Percentiles rank a stretch among this genome's conserved stretches.
Evolutionary conservation across 805 yeast species (phyloP).

Genomic region (Saccharomyces kudriavzevii): DNA sequence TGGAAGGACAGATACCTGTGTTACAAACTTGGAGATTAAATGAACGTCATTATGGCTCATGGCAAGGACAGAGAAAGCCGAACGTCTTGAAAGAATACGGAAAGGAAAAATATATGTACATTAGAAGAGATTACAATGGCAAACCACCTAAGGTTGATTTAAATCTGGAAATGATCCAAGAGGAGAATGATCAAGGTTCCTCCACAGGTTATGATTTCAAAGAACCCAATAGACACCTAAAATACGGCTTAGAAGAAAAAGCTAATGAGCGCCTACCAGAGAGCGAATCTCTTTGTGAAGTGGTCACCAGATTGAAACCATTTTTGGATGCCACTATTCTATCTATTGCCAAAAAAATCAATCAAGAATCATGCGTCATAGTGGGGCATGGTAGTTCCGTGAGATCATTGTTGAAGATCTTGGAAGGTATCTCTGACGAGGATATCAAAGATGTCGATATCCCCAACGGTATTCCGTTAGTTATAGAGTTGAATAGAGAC

Average conservation of each 20-base stretch:
- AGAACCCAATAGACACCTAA: slow-evolving; percentile 30
- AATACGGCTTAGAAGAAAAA: slow-evolving; percentile 31
- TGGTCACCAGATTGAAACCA: slow-evolving; percentile 56
- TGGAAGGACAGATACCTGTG: slow-evolving; percentile 30
- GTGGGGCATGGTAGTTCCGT: slow-evolving; percentile 82
- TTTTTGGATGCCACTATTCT: slow-evolving; percentile 46
- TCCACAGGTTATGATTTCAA: slow-evolving; percentile 30
- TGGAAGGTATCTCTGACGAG: slow-evolving; percentile 56
- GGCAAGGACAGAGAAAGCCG: slow-evolving; percentile 72
- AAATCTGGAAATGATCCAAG: slow-evolving; percentile 33
- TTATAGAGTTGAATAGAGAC: slow-evolving; percentile 49
- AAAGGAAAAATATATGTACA: slow-evolving; percentile 61
- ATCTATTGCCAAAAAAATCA: slow-evolving; percentile 36
- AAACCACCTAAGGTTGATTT: slow-evolving; percentile 47
- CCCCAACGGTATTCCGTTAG: slow-evolving; percentile 78
- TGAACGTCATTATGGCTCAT: slow-evolving; percentile 77
- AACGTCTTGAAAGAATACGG: slow-evolving; percentile 60
- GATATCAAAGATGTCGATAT: slow-evolving; percentile 68
- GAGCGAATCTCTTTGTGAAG: slow-evolving; percentile 70
- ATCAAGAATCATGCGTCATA: slow-evolving; percentile 51
- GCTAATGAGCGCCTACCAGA: slow-evolving; percentile 44
- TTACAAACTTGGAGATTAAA: slow-evolving; percentile 71
- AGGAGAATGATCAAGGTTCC: slow-evolving; percentile 29
- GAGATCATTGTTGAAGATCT: slow-evolving; percentile 61
- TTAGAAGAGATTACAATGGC: slow-evolving; percentile 74